Base-by-base conservation (phyloP, 805 yeast genomes). In the Lipomyces orientalis region DNA sequence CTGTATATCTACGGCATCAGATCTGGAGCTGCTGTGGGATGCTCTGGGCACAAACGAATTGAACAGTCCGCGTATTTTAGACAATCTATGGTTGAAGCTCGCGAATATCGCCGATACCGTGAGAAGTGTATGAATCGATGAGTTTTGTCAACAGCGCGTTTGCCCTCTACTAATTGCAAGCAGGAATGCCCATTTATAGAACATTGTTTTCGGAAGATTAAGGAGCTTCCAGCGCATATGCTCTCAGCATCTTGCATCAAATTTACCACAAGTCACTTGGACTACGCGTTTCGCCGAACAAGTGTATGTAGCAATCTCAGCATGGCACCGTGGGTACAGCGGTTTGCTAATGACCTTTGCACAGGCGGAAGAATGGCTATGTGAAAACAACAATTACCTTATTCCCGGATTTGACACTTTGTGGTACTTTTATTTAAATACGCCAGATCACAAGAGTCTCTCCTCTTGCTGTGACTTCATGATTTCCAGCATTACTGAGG, bases 131-230 rank as follows among this genome's bases (percentile, higher is more conserved):
- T 33, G 31, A n/a, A 43, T 43, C 22, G 7, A 43, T 43, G 7
- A 43, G 16, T 12, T 37, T 43, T n/a, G 22, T 9, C 22, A n/a
- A 14, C n/a, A 43, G 49, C 49, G 6, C 49, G 49, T 43, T 43
- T 16, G 49, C 5, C 5, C 8, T 16, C 22, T 43, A 16, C 49
- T 43, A 43, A 43, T 43, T 7, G 22, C 49, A 43, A 19, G 10
- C 25, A 65, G 65, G 57, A 54, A 16, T 66, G 69, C 58, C 31
- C 43, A 14, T 65, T 65, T 51, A 35, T 67, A 19, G 69, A 67
- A 12, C 59, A 29, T 37, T 65, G 71, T 35, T 67, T 65, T 35
- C 34, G 25, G 4, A 57, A 58, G 16, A 57, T 67, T n/a, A 19
- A 49, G n/a, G 37, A 51, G 31, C 61, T 62, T n/a, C 54, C 61